Percentiles rank a stretch among this genome's conserved stretches.
phyloP scores from a whole-genome alignment of 2,329 filamentous ascomycete species.

The Byssochlamys sp. region DNA sequence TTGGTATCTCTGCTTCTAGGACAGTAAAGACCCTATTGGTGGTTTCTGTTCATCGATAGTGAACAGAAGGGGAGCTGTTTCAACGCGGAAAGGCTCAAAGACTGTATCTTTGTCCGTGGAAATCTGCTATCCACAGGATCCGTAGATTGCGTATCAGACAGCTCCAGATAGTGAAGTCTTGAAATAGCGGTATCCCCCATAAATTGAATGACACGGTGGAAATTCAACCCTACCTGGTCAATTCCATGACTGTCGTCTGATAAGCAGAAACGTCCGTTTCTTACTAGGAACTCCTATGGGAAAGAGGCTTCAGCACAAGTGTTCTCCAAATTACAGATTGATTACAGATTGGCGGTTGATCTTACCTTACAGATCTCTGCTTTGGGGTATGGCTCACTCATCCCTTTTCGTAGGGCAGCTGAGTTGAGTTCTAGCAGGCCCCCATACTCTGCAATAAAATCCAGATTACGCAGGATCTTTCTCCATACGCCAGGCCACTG shows the following conservation, averaged over 20 bases:
- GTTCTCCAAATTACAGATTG: conserved; percentile 1
- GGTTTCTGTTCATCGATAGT: not conserved
- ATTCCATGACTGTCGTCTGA: conserved; percentile 92
- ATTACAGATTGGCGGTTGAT: conserved; percentile 9
- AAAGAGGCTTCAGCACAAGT: conserved; percentile 10
- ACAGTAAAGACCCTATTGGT: not conserved
- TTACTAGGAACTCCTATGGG: conserved; percentile 56
- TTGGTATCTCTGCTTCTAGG: not conserved
- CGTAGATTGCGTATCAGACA: conserved; percentile 9
- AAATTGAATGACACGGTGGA: conserved; percentile 59
- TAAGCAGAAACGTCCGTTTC: conserved; percentile 75
- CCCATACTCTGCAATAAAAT: conserved; percentile 59
- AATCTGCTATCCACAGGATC: conserved; percentile 25
- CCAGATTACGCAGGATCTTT: conserved; percentile 63
- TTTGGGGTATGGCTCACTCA: conserved; percentile 81
- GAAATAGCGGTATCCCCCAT: conserved; percentile 43
- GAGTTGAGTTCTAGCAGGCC: conserved; percentile 86
- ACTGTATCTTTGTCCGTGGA: conserved; percentile 24
- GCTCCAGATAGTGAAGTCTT: conserved; percentile 29
- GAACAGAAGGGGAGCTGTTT: conserved; percentile 25
- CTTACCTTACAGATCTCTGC: conserved; percentile 64
- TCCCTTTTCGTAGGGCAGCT: conserved; percentile 75
- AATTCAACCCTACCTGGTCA: conserved; percentile 80
- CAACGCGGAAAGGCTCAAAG: conserved; percentile 25
- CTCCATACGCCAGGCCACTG: conserved; percentile 60